Percentiles rank a stretch among this genome's conserved stretches.
These are phyloP conservation scores for Pulicaria dysenterica DNA, from an alignment of 129 eudicot genomes.

Conservation along the genomic window DNA sequence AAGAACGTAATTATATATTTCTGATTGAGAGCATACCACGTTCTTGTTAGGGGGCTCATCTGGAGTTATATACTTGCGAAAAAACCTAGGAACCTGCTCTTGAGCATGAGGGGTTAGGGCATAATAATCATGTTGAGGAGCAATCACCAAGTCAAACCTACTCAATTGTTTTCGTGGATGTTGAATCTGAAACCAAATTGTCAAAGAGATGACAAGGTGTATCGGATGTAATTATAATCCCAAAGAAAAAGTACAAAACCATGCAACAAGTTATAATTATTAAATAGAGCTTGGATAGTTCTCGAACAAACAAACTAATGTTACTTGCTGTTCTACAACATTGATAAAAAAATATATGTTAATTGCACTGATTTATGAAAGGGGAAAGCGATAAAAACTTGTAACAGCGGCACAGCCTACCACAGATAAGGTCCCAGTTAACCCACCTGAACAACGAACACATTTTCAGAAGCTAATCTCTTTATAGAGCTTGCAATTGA, in stretches of 20 bases:
- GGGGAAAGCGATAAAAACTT: background rate
- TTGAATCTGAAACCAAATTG: conserved; percentile 67
- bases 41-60: conserved; percentile 70
- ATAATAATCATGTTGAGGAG: conserved; percentile 88
- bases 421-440: conserved; percentile 26
- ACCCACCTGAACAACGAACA: conserved; percentile 95
- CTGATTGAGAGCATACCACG: conserved; percentile 59
- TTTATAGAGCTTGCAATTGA: conserved; percentile 88
- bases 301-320: background rate
- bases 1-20: background rate
- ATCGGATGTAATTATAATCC: background rate
- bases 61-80: conserved; percentile 87
- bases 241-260: conserved; percentile 14
- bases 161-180: conserved; percentile 86
- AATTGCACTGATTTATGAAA: conserved; percentile 2
- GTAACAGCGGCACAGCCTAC: background rate
- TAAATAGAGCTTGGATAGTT: background rate
- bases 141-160: conserved; percentile 89
- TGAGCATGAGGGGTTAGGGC: conserved; percentile 81
- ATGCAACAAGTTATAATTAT: conserved; percentile 16
- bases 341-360: background rate
- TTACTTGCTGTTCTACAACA: background rate
- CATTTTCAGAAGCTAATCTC: conserved; percentile 81
- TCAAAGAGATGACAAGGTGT: background rate
- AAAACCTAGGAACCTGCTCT: conserved; percentile 84